Base-by-base conservation (phyloP, 345 rosid genomes). In the Stellera chamaejasme region DNA sequence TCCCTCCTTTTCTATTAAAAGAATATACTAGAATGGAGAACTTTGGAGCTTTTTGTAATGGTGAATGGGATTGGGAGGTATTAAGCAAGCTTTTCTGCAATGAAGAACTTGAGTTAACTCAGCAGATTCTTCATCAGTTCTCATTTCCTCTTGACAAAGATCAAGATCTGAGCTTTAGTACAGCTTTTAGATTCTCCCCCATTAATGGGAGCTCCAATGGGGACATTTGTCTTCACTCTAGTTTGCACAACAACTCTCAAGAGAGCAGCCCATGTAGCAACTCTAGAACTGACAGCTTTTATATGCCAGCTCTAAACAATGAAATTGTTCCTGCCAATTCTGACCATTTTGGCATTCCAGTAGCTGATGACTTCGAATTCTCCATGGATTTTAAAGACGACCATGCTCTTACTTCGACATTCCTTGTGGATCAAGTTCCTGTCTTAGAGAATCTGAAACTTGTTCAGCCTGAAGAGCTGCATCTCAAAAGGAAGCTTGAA, bases 51-150 rank as follows among this genome's bases (percentile, higher is more conserved):
- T 73, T 69, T 65, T 75, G 73, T 60, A 72, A 64, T 42, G 79
- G 66, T 47, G 79, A 78, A 53, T 81, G 79, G 81, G 79, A 78
- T 50, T 81, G 79, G 81, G 81, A 81, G 52, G 64, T 61, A 25
- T 52, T 81, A 44, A 54, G 65, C 79, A 54, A 67, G 64, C 60
- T 78, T 54, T 70, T 75, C 56, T 60, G 64, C 61, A 27, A 42
- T 36, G 72, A 69, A 52, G 77, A 73, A 27, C 57, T 61, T 51
- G 81, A 76, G 19, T 58, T 67, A 64, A 44, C 66, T 2, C 61
- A 64, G 13, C 66, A 73, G 16, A 14, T 59, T 45, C 62, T 70
- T 14, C 50, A 64, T 27, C 81, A 69, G 56, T 70, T 52, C 44
- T 66, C 74, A 10, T 73, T 70, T 45, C 69, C 68, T n/a, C 16